Evolutionary conservation across 768 basidiomycete genomes (phyloP), one percentile per base, ranked within the genome.

Genomic region (Leccinum boreale): DNA sequence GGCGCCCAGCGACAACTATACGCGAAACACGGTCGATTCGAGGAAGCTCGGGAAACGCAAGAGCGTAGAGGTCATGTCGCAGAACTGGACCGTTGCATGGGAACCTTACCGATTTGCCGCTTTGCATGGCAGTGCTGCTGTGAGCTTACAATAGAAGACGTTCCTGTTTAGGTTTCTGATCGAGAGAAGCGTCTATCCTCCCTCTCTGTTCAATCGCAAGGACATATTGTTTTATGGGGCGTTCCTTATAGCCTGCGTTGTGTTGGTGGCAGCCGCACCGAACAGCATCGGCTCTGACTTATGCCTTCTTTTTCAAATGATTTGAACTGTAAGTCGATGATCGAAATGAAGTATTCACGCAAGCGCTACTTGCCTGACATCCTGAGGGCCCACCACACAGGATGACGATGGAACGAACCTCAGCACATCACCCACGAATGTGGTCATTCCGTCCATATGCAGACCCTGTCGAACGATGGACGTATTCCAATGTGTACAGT

Each of bases 1-100:
- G 91, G 77, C 79, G 15, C 46, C 85, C 1, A 77, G 89, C 15
- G 84, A 88, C 44, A 81, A 79, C 0, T 81, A 79, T 57, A 55
- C 74, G 26, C 73, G 71, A 47, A 83, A 84, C 58, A 81, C 78
- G 0, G 82, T 88, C 3, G 80, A 84, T 59, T 83, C 85, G 0
- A 78, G 74, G n/a, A n/a, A n/a, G n/a, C n/a, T n/a, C n/a, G n/a
- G n/a, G n/a, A n/a, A n/a, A n/a, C n/a, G n/a, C n/a, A n/a, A n/a
- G n/a, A n/a, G n/a, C n/a, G n/a, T n/a, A n/a, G n/a, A n/a, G n/a
- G n/a, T n/a, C n/a, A n/a, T 23, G 23, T 23, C 23, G 2, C 23
- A 31, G 29, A 31, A 11, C 0, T 11, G 10, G 29, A 11, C 10
- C 29, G 29, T 31, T 31, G 9, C 10, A 31, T 31, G 29, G 29